A percentile compares a stretch with the other conserved stretches of the same genome.
Evolutionary conservation across 2,329 filamentous ascomycete species (phyloP).

Genomic region (Xylariaceae sp.): DNA sequence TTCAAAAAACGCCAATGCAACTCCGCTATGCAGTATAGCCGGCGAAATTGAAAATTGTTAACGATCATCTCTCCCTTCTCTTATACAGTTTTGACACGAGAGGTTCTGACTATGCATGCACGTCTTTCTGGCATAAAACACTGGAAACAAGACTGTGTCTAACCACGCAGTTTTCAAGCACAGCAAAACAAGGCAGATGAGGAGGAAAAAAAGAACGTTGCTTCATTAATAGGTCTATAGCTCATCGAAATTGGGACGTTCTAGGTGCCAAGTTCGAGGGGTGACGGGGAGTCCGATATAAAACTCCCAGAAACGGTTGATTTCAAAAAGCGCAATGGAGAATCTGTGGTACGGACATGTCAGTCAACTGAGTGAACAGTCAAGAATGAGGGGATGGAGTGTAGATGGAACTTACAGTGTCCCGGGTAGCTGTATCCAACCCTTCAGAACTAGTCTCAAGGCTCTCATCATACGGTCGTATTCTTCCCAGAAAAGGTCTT

Average conservation of each 20-base stretch:
- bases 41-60: slow-evolving; percentile 5
- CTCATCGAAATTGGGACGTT: slow-evolving; percentile 44
- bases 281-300: slow-evolving; percentile 50
- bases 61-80: neutral
- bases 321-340: slow-evolving; percentile 41
- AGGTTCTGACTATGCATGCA: neutral
- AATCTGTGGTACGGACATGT: slow-evolving; percentile 31
- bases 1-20: slow-evolving; percentile 10
- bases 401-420: slow-evolving; percentile 55
- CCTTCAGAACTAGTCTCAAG: slow-evolving; percentile 59
- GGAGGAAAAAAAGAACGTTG: neutral
- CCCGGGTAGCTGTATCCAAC: slow-evolving; percentile 65
- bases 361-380: neutral
- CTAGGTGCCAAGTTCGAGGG: slow-evolving; percentile 44
- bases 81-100: neutral
- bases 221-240: slow-evolving; percentile 32
- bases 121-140: slow-evolving; percentile 6
- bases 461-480: slow-evolving; percentile 56
- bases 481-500: slow-evolving; percentile 60
- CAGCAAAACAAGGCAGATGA: neutral
- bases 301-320: slow-evolving; percentile 43
- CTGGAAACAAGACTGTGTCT: slow-evolving; percentile 5
- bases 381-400: neutral
- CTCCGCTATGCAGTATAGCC: slow-evolving; percentile 11
- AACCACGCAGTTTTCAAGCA: slow-evolving; percentile 5